Evolutionary conservation across 352 stramenopile species (phyloP).

Genomic region (Globisporangium uncinulatum): DNA sequence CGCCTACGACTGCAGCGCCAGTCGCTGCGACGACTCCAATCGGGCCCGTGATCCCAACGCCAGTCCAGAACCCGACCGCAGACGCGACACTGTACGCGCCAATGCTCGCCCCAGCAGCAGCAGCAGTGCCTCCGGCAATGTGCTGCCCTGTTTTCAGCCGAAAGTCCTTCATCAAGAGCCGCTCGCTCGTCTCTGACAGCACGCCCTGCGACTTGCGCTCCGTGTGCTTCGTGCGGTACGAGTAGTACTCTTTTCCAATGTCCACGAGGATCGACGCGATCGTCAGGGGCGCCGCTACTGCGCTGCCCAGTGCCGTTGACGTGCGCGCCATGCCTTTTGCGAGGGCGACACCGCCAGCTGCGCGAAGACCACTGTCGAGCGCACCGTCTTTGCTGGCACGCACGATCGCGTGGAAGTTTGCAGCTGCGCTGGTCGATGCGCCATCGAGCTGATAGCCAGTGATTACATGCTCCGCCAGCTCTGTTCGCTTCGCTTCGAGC

Average conservation of each 20-base stretch:
- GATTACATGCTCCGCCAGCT: constrained; percentile 59
- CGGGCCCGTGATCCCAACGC: constrained; percentile 69
- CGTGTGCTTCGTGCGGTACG: constrained; percentile 74
- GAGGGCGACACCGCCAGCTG: constrained; percentile 64
- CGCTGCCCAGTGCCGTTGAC: constrained; percentile 44
- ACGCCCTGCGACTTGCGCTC: constrained; percentile 63
- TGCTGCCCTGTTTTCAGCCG: constrained; percentile 77
- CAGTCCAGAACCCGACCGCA: constrained; percentile 71
- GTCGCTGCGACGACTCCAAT: constrained; percentile 75
- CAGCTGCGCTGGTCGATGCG: constrained; percentile 21
- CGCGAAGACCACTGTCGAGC: constrained; percentile 79
- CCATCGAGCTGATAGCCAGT: constrained; percentile 38
- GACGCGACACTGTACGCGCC: constrained; percentile 71
- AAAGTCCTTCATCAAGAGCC: constrained; percentile 81
- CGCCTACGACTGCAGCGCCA: constrained; percentile 69
- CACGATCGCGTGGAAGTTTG: constrained; percentile 42
- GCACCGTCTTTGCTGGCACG: constrained; percentile 63
- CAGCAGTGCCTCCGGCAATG: constrained; percentile 66
- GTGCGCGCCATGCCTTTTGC: constrained; percentile 71
- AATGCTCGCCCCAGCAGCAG: constrained; percentile 66
- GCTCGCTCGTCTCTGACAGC: constrained; percentile 65
- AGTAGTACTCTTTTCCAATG: constrained; percentile 82
- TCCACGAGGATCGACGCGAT: constrained; percentile 85
- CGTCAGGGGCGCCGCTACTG: constrained; percentile 65
- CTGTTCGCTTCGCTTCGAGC: constrained; percentile 50